These are phyloP conservation scores for Arachis monticola DNA, from an alignment of 331 rosid species.

Conservation along the genomic window DNA sequence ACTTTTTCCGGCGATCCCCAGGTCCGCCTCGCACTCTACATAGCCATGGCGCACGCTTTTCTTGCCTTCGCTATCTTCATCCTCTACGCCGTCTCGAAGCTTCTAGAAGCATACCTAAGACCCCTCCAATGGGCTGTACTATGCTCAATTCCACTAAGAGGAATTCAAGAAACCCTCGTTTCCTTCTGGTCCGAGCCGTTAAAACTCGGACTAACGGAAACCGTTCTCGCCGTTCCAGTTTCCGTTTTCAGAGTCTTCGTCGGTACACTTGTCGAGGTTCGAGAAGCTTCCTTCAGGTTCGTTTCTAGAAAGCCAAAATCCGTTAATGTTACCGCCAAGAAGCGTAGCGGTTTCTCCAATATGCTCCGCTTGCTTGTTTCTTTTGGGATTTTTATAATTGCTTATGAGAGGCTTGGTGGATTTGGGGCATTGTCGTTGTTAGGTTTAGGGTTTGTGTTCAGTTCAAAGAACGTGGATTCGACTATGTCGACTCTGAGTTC, in stretches of 20 bases:
- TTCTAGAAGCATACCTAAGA: constrained; percentile 72
- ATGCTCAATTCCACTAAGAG: constrained; percentile 87
- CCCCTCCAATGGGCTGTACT: constrained; percentile 94
- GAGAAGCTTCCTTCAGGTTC: constrained; percentile 54
- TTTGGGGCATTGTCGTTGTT: constrained; percentile 64
- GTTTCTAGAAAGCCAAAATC: constrained; percentile 61
- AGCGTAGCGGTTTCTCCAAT: constrained; percentile 68
- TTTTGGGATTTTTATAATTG: constrained; percentile 73
- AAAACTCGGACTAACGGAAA: constrained; percentile 77
- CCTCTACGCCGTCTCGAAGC: constrained; percentile 66
- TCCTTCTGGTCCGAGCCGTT: constrained; percentile 87
- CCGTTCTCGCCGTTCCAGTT: constrained; percentile 77
- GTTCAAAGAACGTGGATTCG: constrained; percentile 69
- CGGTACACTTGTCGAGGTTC: constrained; percentile 80
- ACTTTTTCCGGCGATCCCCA: constrained; percentile 78
- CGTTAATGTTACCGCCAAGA: constrained; percentile 23
- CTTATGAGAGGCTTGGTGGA: constrained; percentile 70
- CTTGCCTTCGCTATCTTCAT: constrained; percentile 77
- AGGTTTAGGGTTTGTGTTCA: constrained; percentile 71
- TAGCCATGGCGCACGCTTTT: constrained; percentile 97
- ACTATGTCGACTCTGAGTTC: constrained; percentile 81
- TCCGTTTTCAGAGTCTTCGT: constrained; percentile 70
- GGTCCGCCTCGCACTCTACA: constrained; percentile 83
- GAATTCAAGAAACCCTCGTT: constrained; percentile 74
- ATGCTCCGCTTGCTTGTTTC: constrained; percentile 77